Evolutionary conservation across 2,329 filamentous ascomycete species (phyloP).

Genomic region (Diaporthe velutina): DNA sequence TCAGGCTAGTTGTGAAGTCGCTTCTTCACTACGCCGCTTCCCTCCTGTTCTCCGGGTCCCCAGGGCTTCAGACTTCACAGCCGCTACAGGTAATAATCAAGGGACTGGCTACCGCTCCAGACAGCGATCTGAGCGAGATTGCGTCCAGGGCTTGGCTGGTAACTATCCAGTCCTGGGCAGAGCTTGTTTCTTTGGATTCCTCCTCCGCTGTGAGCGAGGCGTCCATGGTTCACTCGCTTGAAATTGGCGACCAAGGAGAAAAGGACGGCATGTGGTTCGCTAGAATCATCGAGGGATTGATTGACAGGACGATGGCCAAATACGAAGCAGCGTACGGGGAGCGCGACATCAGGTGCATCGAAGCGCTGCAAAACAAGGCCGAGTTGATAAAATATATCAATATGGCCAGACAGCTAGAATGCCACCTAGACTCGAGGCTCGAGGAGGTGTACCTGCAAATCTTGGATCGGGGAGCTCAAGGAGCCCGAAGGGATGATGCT

Average conservation of each 20-base stretch:
- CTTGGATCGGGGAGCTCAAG: background rate
- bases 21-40: background rate
- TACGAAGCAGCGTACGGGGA: background rate
- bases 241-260: background rate
- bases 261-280: background rate
- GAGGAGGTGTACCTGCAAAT: slow-evolving; percentile 2
- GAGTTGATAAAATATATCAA: background rate
- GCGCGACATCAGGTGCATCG: background rate
- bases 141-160: background rate
- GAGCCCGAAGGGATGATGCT: background rate
- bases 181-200: background rate
- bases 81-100: background rate
- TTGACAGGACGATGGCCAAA: background rate
- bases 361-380: background rate
- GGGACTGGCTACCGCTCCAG: slow-evolving; percentile 1
- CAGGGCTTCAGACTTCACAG: background rate
- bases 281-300: background rate
- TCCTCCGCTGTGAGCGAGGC: background rate
- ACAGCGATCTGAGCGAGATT: slow-evolving; percentile 2
- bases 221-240: background rate
- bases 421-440: background rate
- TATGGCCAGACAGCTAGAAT: background rate
- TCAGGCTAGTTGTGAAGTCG: slow-evolving; percentile 5
- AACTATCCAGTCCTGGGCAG: background rate
- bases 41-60: background rate